Conservation (phyloP, 1,284 basidiomycete species). For the Cutaneotrichosporon sp. region DNA sequence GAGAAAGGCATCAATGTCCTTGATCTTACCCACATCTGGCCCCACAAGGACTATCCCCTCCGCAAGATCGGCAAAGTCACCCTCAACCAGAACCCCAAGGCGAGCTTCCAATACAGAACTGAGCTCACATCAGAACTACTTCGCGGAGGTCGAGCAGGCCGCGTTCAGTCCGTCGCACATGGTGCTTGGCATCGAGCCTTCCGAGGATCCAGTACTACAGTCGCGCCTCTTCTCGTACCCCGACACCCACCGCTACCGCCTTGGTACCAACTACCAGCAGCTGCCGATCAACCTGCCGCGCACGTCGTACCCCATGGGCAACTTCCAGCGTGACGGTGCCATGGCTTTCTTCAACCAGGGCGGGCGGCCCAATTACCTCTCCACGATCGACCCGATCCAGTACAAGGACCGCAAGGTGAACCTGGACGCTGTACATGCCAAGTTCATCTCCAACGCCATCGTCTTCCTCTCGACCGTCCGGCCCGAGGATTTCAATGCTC, state of each 20-base stretch:
- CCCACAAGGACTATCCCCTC: conserved; percentile 79
- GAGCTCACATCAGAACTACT: conserved; percentile 51
- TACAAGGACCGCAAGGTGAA: conserved; percentile 40
- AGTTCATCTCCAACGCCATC: conserved; percentile 69
- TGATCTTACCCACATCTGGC: conserved; percentile 88
- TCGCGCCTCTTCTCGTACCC: conserved; percentile 92
- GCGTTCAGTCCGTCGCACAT: conserved; percentile 67
- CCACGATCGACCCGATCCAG: conserved; percentile 59
- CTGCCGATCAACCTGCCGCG: conserved; percentile 81
- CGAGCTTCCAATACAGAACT: not conserved
- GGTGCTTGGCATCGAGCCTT: conserved; percentile 81
- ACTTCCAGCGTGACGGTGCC: conserved; percentile 68
- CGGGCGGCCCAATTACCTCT: conserved; percentile 79
- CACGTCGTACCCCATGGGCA: conserved; percentile 61
- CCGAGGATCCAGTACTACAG: conserved; percentile 86
- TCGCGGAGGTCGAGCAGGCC: conserved; percentile 74
- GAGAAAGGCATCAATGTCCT: conserved; percentile 56
- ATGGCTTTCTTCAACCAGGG: conserved; percentile 74
- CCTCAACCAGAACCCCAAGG: conserved; percentile 71
- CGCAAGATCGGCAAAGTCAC: conserved; percentile 80
- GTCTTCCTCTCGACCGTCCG: conserved; percentile 72
- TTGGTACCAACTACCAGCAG: conserved; percentile 73
- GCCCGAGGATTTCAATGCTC: conserved; percentile 87
- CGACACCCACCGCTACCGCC: conserved; percentile 81
- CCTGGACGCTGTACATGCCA: conserved; percentile 62